These are phyloP conservation scores for Ophioceras dolichostomum DNA, from an alignment of 2,329 filamentous ascomycete species.

Conservation along the genomic window DNA sequence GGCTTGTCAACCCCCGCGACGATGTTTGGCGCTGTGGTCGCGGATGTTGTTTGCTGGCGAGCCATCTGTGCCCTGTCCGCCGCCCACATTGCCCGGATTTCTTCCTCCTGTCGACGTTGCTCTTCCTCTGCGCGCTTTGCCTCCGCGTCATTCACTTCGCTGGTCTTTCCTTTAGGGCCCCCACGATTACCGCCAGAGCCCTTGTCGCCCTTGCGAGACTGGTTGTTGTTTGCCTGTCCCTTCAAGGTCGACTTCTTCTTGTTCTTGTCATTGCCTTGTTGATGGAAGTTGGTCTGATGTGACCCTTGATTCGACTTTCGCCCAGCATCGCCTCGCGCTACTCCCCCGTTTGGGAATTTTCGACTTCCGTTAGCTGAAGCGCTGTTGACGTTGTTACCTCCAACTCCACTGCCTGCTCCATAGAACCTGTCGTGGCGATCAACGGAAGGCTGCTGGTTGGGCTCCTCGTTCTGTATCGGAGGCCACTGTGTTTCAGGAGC, in stretches of 20 bases:
- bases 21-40: too few relatives aligned
- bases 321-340: neutral
- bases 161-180: too few relatives aligned
- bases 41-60: constrained; percentile 7
- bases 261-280: constrained; percentile 3
- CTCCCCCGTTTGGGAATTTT: too few relatives aligned
- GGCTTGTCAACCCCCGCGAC: too few relatives aligned
- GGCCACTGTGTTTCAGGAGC: constrained; percentile 1
- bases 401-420: neutral
- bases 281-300: neutral
- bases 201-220: constrained; percentile 2
- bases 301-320: constrained; percentile 8
- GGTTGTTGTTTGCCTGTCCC: too few relatives aligned
- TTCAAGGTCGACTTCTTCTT: too few relatives aligned
- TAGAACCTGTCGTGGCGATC: constrained; percentile 3
- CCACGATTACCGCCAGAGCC: too few relatives aligned
- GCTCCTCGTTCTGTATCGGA: neutral
- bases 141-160: constrained; percentile 10
- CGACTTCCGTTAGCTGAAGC: too few relatives aligned
- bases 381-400: too few relatives aligned
- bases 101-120: constrained; percentile 15
- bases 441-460: constrained; percentile 1
- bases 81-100: constrained; percentile 20
- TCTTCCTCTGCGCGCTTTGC: constrained; percentile 13
- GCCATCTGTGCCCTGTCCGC: constrained; percentile 14